Conservation (phyloP, 2,329 filamentous ascomycete genomes). For the Fusarium subtropicale region DNA sequence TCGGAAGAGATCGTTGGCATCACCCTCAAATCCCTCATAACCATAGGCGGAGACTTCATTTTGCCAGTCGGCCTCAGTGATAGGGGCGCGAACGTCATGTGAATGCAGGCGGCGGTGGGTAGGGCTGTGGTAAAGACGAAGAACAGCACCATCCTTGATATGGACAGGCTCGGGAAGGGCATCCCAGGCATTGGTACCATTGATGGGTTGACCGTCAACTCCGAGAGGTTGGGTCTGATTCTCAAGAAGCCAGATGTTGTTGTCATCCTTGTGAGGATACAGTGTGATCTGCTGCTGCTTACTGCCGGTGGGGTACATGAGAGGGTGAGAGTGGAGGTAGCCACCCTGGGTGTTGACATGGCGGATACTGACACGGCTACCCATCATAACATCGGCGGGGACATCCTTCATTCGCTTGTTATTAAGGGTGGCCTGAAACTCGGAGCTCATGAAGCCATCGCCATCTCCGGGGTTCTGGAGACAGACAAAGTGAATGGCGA, state of each 20-base stretch:
- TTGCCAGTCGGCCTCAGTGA: slow-evolving; percentile 92
- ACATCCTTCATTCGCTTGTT: slow-evolving; percentile 97
- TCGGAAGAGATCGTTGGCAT: slow-evolving; percentile 96
- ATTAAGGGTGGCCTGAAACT: slow-evolving; percentile 98
- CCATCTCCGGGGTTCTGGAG: slow-evolving; percentile 95
- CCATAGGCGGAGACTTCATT: slow-evolving; percentile 97
- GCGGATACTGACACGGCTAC: slow-evolving; percentile 85
- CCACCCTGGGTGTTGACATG: slow-evolving; percentile 98
- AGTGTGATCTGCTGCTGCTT: slow-evolving; percentile 99
- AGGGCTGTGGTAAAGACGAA: slow-evolving; percentile 84
- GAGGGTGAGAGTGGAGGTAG: slow-evolving; percentile 94
- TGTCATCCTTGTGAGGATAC: slow-evolving; percentile 98
- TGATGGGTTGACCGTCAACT: slow-evolving; percentile 78
- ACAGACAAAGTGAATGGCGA: slow-evolving; percentile 94
- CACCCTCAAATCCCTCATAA: slow-evolving; percentile 95
- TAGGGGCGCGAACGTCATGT: slow-evolving; percentile 88
- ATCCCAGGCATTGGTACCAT: slow-evolving; percentile 88
- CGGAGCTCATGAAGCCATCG: slow-evolving; percentile 99
- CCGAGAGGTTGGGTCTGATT: slow-evolving; percentile 94
- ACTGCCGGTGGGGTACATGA: slow-evolving; percentile 98
- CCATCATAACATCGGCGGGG: slow-evolving; percentile 89
- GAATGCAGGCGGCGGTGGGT: slow-evolving; percentile 94
- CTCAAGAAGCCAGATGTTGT: slow-evolving; percentile 94
- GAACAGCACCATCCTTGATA: slow-evolving; percentile 81
- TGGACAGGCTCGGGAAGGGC: slow-evolving; percentile 71